Base-by-base conservation (phyloP, 805 yeast species). In the Candida saitoana region DNA sequence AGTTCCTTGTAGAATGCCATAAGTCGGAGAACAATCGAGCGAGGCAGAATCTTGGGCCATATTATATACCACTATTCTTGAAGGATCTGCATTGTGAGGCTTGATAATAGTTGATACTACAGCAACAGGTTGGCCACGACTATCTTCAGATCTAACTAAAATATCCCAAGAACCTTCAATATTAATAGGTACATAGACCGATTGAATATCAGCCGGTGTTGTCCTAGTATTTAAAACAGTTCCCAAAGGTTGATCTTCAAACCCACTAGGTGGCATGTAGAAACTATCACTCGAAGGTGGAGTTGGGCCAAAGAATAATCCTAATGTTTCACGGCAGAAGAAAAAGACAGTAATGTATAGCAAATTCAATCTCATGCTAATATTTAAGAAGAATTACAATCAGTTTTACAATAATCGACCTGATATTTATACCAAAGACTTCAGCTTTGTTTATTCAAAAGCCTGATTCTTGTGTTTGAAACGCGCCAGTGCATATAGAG, bases 1-100 rank as follows among this genome's bases (percentile, higher is more conserved):
- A 12, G 52, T 45, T 18, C 55, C 55, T 18, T 36, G 27, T 29
- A 33, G 25, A 27, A 56, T 44, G 1, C 56, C 52, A 44, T 54
- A 61, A 11, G 63, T 55, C 2, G 64, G 59, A 4, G 65, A 45
- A 48, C 67, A 62, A 39, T 59, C 45, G 6, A 49, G 22, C 20
- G 44, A 42, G 0, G 63, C 50, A 18, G 64, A 46, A 45, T 63
- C 67, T 44, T 62, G 54, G 11, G 60, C 61, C 12, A 51, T 44
- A 38, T 62, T 63, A 44, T 61, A 60, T 19, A 60, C 51, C 5
- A 61, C 40, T 15, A 63, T 41, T 41, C 58, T 58, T 15, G 49
- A 27, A 3, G 56, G 47, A 46, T 60, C 55, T 4, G 61, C 55
- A 39, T 61, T 60, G 39, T 42, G 50, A 5, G 68, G 68, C 44